A percentile compares a stretch with the other conserved stretches of the same genome.
phyloP scores from a whole-genome alignment of 179 eudicot genomes.

The Nepenthes alata region DNA sequence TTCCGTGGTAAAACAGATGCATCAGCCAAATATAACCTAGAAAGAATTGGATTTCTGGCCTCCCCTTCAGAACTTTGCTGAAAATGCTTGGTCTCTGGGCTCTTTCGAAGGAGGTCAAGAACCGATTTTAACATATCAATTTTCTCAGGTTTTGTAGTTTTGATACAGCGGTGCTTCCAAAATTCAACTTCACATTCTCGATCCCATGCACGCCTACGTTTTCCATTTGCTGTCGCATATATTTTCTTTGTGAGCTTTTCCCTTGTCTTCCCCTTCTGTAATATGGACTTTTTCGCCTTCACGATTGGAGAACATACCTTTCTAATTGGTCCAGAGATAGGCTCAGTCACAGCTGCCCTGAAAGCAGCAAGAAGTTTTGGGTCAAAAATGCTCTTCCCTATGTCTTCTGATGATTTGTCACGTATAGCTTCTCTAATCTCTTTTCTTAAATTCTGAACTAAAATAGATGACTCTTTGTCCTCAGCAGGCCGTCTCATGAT shows the following conservation, averaged over 20 bases:
- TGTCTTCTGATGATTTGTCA: slow-evolving; percentile 40
- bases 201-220: slow-evolving; percentile 64
- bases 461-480: slow-evolving; percentile 52
- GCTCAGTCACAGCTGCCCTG: slow-evolving; percentile 65
- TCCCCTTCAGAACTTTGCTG: slow-evolving; percentile 26
- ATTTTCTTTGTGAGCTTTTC: slow-evolving; percentile 84
- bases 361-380: slow-evolving; percentile 83
- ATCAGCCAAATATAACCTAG: slow-evolving; percentile 88
- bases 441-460: slow-evolving; percentile 64
- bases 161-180: slow-evolving; percentile 82
- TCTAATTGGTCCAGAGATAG: slow-evolving; percentile 41
- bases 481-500: slow-evolving; percentile 61
- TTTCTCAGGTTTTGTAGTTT: slow-evolving; percentile 58
- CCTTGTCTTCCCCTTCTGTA: slow-evolving; percentile 79
- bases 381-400: slow-evolving; percentile 51
- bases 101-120: slow-evolving; percentile 49
- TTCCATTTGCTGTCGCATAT: slow-evolving; percentile 65
- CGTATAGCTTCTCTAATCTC: slow-evolving; percentile 86
- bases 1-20: slow-evolving; percentile 79
- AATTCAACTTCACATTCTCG: slow-evolving; percentile 91
- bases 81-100: slow-evolving; percentile 22
- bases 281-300: slow-evolving; percentile 53
- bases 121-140: slow-evolving; percentile 68
- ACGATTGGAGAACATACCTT: slow-evolving; percentile 32
- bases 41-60: slow-evolving; percentile 51